phyloP scores from a whole-genome alignment of 2,329 filamentous ascomycete species.

The Scedosporium aurantiacum region DNA sequence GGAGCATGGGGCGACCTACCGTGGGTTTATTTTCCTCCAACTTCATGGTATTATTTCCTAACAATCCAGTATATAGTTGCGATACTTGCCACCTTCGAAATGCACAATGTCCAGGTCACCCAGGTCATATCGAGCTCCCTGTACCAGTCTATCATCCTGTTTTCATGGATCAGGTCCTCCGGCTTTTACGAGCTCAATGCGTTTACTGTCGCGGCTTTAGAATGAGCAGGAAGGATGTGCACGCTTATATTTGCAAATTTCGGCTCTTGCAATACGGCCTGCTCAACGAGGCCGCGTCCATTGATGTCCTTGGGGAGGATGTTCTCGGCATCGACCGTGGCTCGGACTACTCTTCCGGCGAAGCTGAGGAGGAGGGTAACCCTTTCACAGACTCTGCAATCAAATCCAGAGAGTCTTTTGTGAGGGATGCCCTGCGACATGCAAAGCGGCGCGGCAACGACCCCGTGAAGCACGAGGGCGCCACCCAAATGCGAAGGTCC shows the following conservation, averaged over 20 bases:
- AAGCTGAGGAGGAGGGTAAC: conserved; percentile 54
- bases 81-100: conserved; percentile 82
- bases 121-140: conserved; percentile 89
- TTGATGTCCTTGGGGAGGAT: conserved; percentile 42
- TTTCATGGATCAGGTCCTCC: conserved; percentile 85
- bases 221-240: conserved; percentile 63
- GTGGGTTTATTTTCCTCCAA: conserved; percentile 32
- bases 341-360: conserved; percentile 38
- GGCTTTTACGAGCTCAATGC: conserved; percentile 77
- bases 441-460: conserved; percentile 15
- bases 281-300: conserved; percentile 52
- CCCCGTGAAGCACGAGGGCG: conserved; percentile 70
- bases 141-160: conserved; percentile 92
- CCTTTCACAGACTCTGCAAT: conserved; percentile 32
- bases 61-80: conserved; percentile 45
- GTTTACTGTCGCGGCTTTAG: conserved; percentile 83
- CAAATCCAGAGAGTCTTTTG: conserved; percentile 25
- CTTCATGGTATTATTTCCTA: too few relatives aligned
- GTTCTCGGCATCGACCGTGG: conserved; percentile 28
- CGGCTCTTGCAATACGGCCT: conserved; percentile 77
- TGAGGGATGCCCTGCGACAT: conserved; percentile 52
- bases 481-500: conserved; percentile 62
- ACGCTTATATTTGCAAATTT: conserved; percentile 73
- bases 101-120: conserved; percentile 78
- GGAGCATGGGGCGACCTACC: conserved; percentile 79